Evolutionary conservation across 305 asterid species (phyloP).

Genomic region (Fraxinus velutina): DNA sequence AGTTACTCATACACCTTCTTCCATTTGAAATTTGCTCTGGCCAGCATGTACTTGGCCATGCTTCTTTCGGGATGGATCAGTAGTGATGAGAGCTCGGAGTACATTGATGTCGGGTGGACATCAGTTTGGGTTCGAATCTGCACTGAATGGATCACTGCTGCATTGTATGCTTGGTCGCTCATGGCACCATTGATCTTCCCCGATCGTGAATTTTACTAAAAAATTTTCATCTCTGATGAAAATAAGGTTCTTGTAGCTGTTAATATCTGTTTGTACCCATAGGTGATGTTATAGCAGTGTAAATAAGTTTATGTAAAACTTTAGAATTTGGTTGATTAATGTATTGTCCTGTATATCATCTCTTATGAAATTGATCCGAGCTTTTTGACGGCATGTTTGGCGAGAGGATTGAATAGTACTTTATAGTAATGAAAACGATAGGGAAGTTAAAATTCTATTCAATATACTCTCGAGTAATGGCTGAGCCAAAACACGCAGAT

Average conservation of each 20-base stretch:
- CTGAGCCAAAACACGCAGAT: too few relatives aligned
- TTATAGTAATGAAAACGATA: too few relatives aligned
- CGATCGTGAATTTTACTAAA: slow-evolving; percentile 71
- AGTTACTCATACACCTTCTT: slow-evolving; percentile 86
- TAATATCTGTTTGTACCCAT: not conserved
- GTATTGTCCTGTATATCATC: not conserved
- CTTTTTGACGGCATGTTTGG: too few relatives aligned
- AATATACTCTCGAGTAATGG: too few relatives aligned
- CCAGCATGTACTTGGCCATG: slow-evolving; percentile 98
- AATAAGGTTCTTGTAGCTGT: not conserved
- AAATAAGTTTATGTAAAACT: not conserved
- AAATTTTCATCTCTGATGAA: not conserved
- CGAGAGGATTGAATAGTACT: too few relatives aligned
- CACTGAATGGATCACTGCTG: slow-evolving; percentile 86
- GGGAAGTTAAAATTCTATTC: too few relatives aligned
- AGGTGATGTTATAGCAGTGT: not conserved
- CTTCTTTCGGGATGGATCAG: slow-evolving; percentile 94
- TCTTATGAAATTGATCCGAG: too few relatives aligned
- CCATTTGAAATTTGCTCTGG: slow-evolving; percentile 86
- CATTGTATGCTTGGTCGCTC: slow-evolving; percentile 78
- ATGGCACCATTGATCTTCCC: slow-evolving; percentile 66
- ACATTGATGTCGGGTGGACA: slow-evolving; percentile 85
- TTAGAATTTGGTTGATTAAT: not conserved
- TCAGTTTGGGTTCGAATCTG: slow-evolving; percentile 83
- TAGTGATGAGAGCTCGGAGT: slow-evolving; percentile 55